Conservation (phyloP, 106 monocot species). For the Dendrobium nobile region DNA sequence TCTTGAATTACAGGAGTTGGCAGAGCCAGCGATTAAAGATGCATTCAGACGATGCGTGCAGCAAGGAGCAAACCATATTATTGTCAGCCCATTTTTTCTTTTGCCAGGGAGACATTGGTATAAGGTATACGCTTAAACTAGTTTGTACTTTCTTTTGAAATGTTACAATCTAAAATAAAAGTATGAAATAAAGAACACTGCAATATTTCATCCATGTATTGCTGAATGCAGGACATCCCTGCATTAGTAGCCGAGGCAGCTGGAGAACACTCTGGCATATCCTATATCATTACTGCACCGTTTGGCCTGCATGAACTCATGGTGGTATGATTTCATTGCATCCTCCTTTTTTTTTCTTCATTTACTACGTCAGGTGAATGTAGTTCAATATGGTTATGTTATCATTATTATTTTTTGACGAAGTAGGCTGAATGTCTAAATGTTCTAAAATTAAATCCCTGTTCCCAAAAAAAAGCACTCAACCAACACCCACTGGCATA, state of each 20-base stretch:
- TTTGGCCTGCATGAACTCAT: constrained; percentile 87
- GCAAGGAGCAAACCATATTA: constrained; percentile 67
- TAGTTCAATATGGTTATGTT: neutral
- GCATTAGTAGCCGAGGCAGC: constrained; percentile 75
- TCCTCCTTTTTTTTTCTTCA: neutral
- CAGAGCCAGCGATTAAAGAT: constrained; percentile 79
- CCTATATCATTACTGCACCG: constrained; percentile 79
- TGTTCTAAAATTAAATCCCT: neutral
- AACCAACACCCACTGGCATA: neutral
- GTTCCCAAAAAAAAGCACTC: neutral
- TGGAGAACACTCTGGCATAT: constrained; percentile 56
- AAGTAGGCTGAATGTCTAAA: neutral
- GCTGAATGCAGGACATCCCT: constrained; percentile 63
- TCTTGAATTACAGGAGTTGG: constrained; percentile 54
- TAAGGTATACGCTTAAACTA: constrained; percentile 29
- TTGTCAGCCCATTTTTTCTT: constrained; percentile 92
- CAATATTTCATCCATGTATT: constrained; percentile 4
- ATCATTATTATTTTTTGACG: neutral
- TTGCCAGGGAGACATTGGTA: constrained; percentile 92
- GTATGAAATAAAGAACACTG: neutral
- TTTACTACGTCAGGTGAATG: neutral
- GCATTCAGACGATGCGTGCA: constrained; percentile 72
- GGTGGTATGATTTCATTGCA: constrained; percentile 49
- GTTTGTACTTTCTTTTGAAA: neutral
- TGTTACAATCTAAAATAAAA: neutral